Conservation (phyloP, 805 yeast genomes). For the Wickerhamomyces bisporus region DNA sequence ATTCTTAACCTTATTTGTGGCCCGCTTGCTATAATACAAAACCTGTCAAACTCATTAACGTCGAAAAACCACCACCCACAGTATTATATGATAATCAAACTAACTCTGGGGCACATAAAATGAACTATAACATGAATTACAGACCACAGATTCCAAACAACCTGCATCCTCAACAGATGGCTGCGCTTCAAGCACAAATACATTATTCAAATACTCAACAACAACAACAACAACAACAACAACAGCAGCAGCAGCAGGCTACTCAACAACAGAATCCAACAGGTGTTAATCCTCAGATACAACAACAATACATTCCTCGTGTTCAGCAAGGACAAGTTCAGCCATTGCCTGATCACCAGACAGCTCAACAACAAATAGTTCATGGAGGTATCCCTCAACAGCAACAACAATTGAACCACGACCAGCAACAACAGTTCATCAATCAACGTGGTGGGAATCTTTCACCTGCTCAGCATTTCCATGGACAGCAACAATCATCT, state of each 20-base stretch:
- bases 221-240: slow-evolving; percentile 7
- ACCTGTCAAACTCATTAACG: too few species aligned
- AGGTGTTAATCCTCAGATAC: slow-evolving; percentile 1
- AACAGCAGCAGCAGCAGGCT: slow-evolving; percentile 1
- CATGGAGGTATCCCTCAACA: background rate
- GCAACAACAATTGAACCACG: background rate
- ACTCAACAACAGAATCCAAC: slow-evolving; percentile 1
- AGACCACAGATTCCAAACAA: slow-evolving; percentile 4
- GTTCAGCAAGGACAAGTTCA: too few species aligned
- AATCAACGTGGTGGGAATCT: slow-evolving; percentile 1
- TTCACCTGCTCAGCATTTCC: slow-evolving; percentile 3
- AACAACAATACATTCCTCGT: background rate
- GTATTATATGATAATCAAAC: too few species aligned
- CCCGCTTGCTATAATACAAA: too few species aligned
- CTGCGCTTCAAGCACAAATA: slow-evolving; percentile 14
- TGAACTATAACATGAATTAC: slow-evolving; percentile 4
- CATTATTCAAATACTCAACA: slow-evolving; percentile 14
- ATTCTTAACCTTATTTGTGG: too few species aligned
- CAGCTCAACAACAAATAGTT: background rate
- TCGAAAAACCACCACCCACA: too few species aligned
- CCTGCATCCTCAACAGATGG: slow-evolving; percentile 12
- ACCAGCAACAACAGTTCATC: slow-evolving; percentile 1
- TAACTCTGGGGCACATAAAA: too few species aligned
- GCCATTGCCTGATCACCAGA: background rate
- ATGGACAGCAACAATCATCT: background rate